Evolutionary conservation across 1,284 basidiomycete species (phyloP), one percentile per base, ranked within the genome.

Genomic region (Heliocybe sulcata): DNA sequence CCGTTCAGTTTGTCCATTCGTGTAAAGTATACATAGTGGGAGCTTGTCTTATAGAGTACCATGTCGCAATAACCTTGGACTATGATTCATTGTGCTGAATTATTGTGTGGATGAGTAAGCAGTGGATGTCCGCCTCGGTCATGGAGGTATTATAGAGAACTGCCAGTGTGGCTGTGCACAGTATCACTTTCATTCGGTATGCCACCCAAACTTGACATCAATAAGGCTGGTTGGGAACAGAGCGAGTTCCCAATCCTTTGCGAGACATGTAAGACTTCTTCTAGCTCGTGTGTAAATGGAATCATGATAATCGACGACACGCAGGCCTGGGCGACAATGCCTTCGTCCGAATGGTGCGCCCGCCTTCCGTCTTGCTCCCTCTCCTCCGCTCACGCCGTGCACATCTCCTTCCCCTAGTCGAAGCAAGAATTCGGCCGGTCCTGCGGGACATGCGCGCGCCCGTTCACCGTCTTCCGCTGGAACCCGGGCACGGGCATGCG

Each of bases 391-490:
- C 48, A 23, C 45, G 22, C 22, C 42, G 35, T 29, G 29, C 22
- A 6, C 33, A 6, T n/a, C n/a, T n/a, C n/a, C n/a, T n/a, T n/a
- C 23, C 3, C 53, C 31, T 56, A 90, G 96, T 93, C 92, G 14
- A 98, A 98, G 71, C 96, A 99, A 79, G 88, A 94, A 65, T 94
- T 91, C 61, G 97, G 94, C 10, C 85, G 92, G 49, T 93, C 94
- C 53, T 99, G 97, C 73, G 93, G 92, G 56, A 92, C 97, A 58
- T 99, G 97, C 66, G 92, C 93, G 12, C 83, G 95, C 47, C 90
- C 94, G 4, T 98, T 97, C 73, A 98, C 95, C 54, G 91, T 98
- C 61, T 99, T 99, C 72, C 87, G 94, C 49, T 99, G 97, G 97
- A 96, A 98, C 65, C 95, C 97, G 1, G 97, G 97, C 52, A 75